Base-by-base conservation (phyloP, 164 flowering plant species). In the Akebia trifoliata region DNA sequence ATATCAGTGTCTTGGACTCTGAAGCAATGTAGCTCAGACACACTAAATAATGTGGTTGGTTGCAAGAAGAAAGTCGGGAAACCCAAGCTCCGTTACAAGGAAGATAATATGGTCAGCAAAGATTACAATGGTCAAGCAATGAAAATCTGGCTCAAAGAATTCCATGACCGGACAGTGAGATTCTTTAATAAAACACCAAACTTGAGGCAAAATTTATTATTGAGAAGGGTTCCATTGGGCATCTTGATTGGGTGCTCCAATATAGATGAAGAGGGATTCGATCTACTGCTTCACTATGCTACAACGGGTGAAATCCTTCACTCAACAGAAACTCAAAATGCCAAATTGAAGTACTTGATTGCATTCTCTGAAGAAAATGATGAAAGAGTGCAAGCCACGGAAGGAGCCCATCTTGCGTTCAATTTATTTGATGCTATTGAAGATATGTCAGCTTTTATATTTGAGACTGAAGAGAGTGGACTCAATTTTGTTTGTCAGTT, bases 201-300 rank as follows among this genome's bases (percentile, higher is more conserved):
- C 39, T 37, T 18, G 39, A 74, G 53, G 50, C 70, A 65, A 4
- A 69, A 53, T 56, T 32, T 54, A 22, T 50, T 82, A 43, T 69
- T 77, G 46, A 60, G 74, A 53, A 78, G 71, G 66, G 73, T 84
- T 26, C 78, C 77, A 1, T 58, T 88, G 37, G 90, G 90, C 50
- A 73, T 84, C 54, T 62, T 88, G 65, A 66, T 82, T 60, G 81
- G 76, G 30, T 63, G 38, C 60, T 46, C 71, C 25, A 59, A 47
- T 72, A 24, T 78, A 44, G 55, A 61, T 52, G 77, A 69, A 38
- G 74, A 64, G 37, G 84, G 71, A 48, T 78, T 74, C 62, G 78
- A 77, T 26, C 48, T 74, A 26, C 71, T 85, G 56, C 71, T 88
- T 65, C 90, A 85, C 50, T 88, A 78, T 75, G 85, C 79, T 57